Conservation (phyloP, 805 yeast genomes). For the Osmozyma mogii region DNA sequence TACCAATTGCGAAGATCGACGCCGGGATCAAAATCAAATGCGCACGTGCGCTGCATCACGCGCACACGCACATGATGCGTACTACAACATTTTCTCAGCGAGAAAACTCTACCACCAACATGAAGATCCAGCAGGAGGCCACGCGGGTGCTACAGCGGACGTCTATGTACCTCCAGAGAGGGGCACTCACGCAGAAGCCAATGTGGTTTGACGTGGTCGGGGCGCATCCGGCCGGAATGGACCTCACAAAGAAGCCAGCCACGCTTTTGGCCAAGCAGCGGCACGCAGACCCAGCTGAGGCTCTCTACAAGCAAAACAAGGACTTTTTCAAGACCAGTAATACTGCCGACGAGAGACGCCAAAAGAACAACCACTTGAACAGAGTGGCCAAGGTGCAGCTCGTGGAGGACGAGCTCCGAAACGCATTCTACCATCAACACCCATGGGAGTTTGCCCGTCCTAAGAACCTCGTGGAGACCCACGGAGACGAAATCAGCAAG, state of each 20-base stretch:
- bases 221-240: constrained; percentile 68
- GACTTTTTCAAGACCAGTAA: constrained; percentile 41
- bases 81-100: no score
- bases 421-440: constrained; percentile 80
- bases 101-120: constrained; percentile 15
- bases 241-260: constrained; percentile 43
- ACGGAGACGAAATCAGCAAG: constrained; percentile 46
- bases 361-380: constrained; percentile 34
- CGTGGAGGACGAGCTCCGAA: constrained; percentile 75
- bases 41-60: no score
- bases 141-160: constrained; percentile 73
- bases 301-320: constrained; percentile 6
- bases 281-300: constrained; percentile 21
- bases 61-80: no score
- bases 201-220: constrained; percentile 87
- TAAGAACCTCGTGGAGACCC: constrained; percentile 69
- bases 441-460: constrained; percentile 98
- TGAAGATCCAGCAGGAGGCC: constrained; percentile 64
- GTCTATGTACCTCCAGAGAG: constrained; percentile 63
- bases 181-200: constrained; percentile 66
- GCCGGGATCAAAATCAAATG: no score
- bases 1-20: neutral
- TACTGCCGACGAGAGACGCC: constrained; percentile 25
- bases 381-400: constrained; percentile 47
- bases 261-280: constrained; percentile 18